Percentiles rank a stretch among this genome's conserved stretches.
phyloP scores from a whole-genome alignment of 2,329 filamentous ascomycete species.

The Paraphaeosphaeria minitans region DNA sequence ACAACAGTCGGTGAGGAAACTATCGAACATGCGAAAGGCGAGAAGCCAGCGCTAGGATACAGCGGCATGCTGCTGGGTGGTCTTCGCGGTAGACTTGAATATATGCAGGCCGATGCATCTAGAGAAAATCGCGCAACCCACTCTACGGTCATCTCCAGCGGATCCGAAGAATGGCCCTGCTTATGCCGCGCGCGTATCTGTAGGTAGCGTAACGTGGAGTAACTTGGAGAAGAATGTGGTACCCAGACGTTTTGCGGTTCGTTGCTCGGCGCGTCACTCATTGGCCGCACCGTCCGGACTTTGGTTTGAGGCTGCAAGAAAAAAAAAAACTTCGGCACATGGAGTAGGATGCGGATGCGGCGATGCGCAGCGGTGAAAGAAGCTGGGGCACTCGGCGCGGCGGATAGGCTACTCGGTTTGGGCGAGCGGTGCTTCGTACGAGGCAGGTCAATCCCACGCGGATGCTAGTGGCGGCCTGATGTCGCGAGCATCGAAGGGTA shows the following conservation, averaged over 20 bases:
- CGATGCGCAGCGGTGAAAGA: not conserved
- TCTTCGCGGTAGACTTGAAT: not conserved
- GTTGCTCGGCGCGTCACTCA: not conserved
- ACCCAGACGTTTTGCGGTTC: not conserved
- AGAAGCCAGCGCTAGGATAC: not conserved
- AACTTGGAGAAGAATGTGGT: not conserved
- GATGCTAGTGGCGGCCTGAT: conserved; percentile 5
- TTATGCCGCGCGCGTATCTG: not conserved
- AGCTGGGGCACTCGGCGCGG: not conserved
- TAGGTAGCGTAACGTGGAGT: not conserved
- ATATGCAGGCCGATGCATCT: not conserved
- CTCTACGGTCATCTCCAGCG: not conserved
- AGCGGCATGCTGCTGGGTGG: not conserved
- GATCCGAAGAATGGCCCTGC: not conserved
- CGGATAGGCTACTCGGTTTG: not conserved
- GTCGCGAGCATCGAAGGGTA: not conserved
- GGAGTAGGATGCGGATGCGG: not conserved
- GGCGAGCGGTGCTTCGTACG: conserved; percentile 5
- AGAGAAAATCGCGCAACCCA: not conserved
- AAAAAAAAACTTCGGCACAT: not conserved
- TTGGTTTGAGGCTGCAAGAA: not conserved
- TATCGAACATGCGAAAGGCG: not conserved
- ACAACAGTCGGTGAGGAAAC: not conserved
- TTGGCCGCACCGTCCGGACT: not conserved
- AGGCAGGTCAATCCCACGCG: not conserved